Evolutionary conservation across 1,284 basidiomycete species (phyloP), one percentile per base, ranked within the genome.

Genomic region (Rhodofomes roseus): DNA sequence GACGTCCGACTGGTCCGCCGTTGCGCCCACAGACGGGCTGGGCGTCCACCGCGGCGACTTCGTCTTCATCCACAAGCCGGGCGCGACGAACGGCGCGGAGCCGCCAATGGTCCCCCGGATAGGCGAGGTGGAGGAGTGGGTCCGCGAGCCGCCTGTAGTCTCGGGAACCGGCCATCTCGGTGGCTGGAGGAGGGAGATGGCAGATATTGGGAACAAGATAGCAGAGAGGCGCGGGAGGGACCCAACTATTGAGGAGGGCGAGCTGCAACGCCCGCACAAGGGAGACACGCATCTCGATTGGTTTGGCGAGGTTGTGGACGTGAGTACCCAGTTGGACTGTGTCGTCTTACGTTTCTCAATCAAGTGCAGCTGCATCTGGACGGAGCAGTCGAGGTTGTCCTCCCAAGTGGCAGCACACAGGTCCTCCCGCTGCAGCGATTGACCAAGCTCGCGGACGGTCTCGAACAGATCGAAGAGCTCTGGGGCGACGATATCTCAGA

Each of bases 41-140:
- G 92, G 92, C 37, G 86, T 96, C 27, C 83, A 86, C 52, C 81
- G 91, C 23, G 92, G 93, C 12, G 92, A 96, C 68, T 84, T 87
- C 60, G 93, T 97, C 18, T 87, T 98, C 64, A 79, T 95, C 57
- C 88, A 92, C 72, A 75, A 75, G 8, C 79, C 80, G 62, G 85
- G 82, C 20, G 76, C 77, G 31, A 86, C 82, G 16, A 94, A 93
- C 68, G 90, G 90, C n/a, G 81, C 81, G 36, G 70, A 78, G 40
- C 71, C 76, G 12, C 89, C 90, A 1, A 76, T 80, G 61, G 86
- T 94, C 51, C 90, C 92, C 5, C 79, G 81, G 56, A 88, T 94
- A 40, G 92, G 92, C 31, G 92, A 93, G 71, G 71, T 92, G 27
- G 92, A 93, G 70, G 72, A 80, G 29, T 91, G 90, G 87, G 86